A percentile compares a stretch with the other conserved stretches of the same genome.
These are phyloP conservation scores for Mycena amicta DNA, from an alignment of 768 basidiomycete species.

Conservation along the genomic window DNA sequence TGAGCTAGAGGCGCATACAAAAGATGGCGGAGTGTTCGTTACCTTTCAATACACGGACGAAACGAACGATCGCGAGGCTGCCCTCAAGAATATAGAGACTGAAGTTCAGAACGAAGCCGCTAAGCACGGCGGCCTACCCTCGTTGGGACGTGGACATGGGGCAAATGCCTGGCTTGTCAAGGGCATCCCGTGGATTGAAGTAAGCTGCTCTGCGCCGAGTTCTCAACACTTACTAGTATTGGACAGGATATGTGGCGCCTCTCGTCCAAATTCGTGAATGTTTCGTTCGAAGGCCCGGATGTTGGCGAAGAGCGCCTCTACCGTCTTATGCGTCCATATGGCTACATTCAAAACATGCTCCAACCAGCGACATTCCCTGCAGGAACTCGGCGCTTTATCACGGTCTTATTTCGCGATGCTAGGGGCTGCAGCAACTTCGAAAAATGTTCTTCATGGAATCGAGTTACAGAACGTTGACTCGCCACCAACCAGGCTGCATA, in stretches of 20 bases:
- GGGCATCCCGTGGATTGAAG: conserved; percentile 83
- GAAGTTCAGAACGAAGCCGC: conserved; percentile 46
- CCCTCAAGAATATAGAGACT: conserved; percentile 50
- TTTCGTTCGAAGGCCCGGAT: conserved; percentile 90
- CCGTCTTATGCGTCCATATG: conserved; percentile 79
- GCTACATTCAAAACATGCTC: conserved; percentile 70
- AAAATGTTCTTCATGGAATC: conserved; percentile 77
- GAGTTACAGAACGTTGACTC: conserved; percentile 31
- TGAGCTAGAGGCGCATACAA: conserved; percentile 63
- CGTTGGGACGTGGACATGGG: conserved; percentile 57
- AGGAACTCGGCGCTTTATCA: conserved; percentile 67
- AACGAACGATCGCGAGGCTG: conserved; percentile 37
- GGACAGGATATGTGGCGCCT: conserved; percentile 83
- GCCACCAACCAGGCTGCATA: conserved; percentile 14
- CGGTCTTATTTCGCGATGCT: conserved; percentile 62
- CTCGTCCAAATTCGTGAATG: conserved; percentile 68
- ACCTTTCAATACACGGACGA: conserved; percentile 57
- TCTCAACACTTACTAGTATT: neutral
- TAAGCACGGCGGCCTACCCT: conserved; percentile 59
- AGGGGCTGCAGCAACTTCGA: conserved; percentile 76
- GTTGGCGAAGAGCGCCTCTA: conserved; percentile 80
- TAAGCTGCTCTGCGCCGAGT: no score
- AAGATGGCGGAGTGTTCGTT: conserved; percentile 88
- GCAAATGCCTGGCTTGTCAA: conserved; percentile 72
- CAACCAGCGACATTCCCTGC: conserved; percentile 63